Base-by-base conservation (phyloP, 1,139 yeast species). In the Yamadazyma taylorii region DNA sequence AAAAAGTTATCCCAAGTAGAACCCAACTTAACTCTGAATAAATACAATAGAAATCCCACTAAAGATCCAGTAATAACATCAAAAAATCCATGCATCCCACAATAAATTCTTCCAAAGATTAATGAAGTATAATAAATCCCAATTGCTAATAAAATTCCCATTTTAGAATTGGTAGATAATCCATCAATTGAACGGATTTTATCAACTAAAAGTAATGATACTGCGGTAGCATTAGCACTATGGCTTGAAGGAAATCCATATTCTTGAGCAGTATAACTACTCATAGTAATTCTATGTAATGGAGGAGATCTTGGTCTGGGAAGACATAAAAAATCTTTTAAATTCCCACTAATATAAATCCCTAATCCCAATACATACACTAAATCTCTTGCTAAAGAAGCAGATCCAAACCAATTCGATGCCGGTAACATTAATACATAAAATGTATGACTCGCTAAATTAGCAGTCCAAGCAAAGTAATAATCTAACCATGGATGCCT, bases 231-330 rank as follows among this genome's bases (percentile, higher is more conserved):
- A 60, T 92, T 92, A 32, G 97, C 95, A 21, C 94, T 75, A 58
- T 92, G 98, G 9, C 95, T 84, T 33, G 89, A 80, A 0, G 98
- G 98, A 52, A 90, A 89, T 3, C 98, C 98, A 58, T 90, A 92
- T 57, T 92, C 98, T 52, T 84, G 80, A 1, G 96, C 79, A 0
- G 97, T 94, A 48, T 87, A 85, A 17, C 85, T 82, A 41, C 90
- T 81, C 81, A 90, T 78, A 21, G 97, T 89, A 50, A 92, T 81
- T 50, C 98, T 72, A 56, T 85, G 88, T 35, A 90, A 63, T 0
- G 98, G 98, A 2, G 98, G 98, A 2, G 95, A 84, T 43, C 81
- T 64, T 2, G 98, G 98, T 44, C 98, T 69, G 11, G 98, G 98
- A 37, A 92, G 68, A 58, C 97, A 92, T 52, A 89, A 70, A 50